A percentile compares a stretch with the other conserved stretches of the same genome.
These are phyloP conservation scores for Akanthomyces muscarius DNA, from an alignment of 2,329 filamentous ascomycete genomes.

Conservation along the genomic window DNA sequence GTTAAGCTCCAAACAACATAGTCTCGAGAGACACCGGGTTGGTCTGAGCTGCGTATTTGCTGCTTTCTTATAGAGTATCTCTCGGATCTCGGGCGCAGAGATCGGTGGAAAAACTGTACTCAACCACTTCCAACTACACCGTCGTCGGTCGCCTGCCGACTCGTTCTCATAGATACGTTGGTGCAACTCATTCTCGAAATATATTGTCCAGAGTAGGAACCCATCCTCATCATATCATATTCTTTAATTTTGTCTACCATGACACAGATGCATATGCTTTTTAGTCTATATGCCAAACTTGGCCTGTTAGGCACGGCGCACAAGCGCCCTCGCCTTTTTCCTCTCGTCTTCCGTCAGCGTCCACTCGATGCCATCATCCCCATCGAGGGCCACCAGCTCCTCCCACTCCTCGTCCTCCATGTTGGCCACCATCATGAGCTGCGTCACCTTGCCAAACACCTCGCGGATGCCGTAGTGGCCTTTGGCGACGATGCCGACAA, in stretches of 20 bases:
- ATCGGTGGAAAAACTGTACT: too few relatives aligned
- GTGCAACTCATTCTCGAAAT: not conserved
- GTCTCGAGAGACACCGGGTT: too few relatives aligned
- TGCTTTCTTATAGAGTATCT: too few relatives aligned
- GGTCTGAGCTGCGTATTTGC: too few relatives aligned
- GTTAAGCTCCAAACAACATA: too few relatives aligned
- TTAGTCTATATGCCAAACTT: not conserved
- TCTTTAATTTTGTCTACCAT: not conserved
- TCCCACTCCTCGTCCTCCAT: conserved; percentile 98
- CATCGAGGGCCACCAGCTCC: conserved; percentile 54
- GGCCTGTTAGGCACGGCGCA: conserved; percentile 29
- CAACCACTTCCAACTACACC: too few relatives aligned
- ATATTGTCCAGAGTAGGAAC: not conserved
- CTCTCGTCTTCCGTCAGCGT: conserved; percentile 70
- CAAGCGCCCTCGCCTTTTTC: conserved; percentile 65
- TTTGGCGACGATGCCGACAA: conserved; percentile 63
- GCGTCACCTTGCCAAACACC: conserved; percentile 68
- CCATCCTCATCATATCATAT: not conserved
- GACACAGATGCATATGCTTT: not conserved
- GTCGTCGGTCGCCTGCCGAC: too few relatives aligned
- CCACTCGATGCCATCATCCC: conserved; percentile 66
- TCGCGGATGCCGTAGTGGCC: conserved; percentile 77
- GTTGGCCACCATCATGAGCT: conserved; percentile 82
- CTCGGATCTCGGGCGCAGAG: too few relatives aligned
- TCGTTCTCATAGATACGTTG: not conserved